Conservation (phyloP, 179 eudicot genomes). For the Beta lomatogona region DNA sequence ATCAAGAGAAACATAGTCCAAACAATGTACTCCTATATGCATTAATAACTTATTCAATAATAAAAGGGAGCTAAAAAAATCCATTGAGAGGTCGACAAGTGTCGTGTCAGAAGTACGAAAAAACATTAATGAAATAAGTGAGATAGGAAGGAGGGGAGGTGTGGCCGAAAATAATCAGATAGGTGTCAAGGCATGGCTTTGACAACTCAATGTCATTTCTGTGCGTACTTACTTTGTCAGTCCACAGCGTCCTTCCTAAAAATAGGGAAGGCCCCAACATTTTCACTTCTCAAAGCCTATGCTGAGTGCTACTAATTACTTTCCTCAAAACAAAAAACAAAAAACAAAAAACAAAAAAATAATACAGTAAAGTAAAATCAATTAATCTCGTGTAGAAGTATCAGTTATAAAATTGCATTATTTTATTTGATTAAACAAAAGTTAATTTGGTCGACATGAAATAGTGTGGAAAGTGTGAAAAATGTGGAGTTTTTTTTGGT, state of each 20-base stretch:
- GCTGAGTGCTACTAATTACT: no score
- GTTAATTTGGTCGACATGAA: no score
- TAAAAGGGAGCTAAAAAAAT: neutral
- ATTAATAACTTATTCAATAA: neutral
- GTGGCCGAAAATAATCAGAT: neutral
- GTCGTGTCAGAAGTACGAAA: slow-evolving; percentile 16
- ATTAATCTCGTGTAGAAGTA: no score
- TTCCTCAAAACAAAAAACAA: no score
- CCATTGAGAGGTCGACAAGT: slow-evolving; percentile 32
- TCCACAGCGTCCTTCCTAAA: neutral
- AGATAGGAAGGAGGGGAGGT: slow-evolving; percentile 7
- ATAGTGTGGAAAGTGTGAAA: no score
- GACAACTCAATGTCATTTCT: slow-evolving; percentile 23
- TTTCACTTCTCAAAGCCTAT: no score
- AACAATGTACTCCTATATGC: neutral
- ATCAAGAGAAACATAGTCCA: neutral
- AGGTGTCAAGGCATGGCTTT: slow-evolving; percentile 22
- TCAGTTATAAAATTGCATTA: no score
- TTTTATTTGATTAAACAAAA: no score
- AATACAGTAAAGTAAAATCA: no score
- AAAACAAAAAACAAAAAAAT: no score
- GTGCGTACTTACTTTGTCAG: neutral
- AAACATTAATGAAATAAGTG: neutral
- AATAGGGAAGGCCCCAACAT: neutral
- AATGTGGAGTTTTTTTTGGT: no score